These are phyloP conservation scores for Malus asiatica DNA, from an alignment of 306 rosid species.

Conservation along the genomic window DNA sequence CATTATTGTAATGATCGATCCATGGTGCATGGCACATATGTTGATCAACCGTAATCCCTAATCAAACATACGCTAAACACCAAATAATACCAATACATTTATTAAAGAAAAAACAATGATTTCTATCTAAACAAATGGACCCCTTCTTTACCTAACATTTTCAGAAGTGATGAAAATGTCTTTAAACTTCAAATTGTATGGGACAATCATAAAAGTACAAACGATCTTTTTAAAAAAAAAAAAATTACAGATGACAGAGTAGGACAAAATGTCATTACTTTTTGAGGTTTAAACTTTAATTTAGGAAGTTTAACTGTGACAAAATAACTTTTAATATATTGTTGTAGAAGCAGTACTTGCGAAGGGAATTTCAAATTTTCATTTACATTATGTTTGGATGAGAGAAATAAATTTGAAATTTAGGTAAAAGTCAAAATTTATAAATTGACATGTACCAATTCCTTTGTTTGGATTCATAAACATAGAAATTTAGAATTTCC, in stretches of 20 bases:
- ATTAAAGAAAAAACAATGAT: background rate
- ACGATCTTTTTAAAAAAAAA: background rate
- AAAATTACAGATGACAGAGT: background rate
- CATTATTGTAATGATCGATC: background rate
- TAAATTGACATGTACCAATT: too few species aligned
- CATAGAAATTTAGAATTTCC: too few species aligned
- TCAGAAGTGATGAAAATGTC: background rate
- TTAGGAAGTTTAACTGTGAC: constrained; percentile 2
- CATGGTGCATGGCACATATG: background rate
- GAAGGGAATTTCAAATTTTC: background rate
- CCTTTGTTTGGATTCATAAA: too few species aligned
- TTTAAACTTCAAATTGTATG: background rate
- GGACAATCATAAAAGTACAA: background rate
- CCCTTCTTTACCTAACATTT: background rate
- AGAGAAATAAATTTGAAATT: too few species aligned
- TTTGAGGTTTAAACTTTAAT: background rate
- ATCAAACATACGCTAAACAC: background rate
- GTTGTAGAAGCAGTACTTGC: background rate
- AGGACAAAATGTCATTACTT: background rate
- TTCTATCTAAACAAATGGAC: background rate
- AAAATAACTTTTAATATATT: background rate
- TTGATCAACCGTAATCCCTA: background rate
- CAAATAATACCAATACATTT: background rate
- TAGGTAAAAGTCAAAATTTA: too few species aligned
- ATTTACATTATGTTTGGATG: too few species aligned